Evolutionary conservation across 1,284 basidiomycete genomes (phyloP).

Genomic region (Tremellales sp.): DNA sequence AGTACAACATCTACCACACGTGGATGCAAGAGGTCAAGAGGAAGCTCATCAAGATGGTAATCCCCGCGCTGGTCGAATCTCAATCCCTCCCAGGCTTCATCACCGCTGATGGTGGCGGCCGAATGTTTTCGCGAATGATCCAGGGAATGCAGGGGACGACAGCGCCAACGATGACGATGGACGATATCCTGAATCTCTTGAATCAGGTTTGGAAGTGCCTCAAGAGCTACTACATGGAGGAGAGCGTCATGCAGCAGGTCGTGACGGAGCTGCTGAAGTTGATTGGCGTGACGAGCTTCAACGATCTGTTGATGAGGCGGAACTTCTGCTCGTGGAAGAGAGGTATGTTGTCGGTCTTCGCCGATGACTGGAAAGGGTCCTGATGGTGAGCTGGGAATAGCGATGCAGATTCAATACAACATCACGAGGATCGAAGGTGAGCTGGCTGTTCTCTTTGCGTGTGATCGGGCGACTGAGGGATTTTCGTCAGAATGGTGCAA

Average conservation of each 20-base stretch:
- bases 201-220: constrained; percentile 99
- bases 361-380: background rate
- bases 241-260: constrained; percentile 94
- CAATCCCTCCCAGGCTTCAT: constrained; percentile 98
- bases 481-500: constrained; percentile 80
- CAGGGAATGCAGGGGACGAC: constrained; percentile 61
- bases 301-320: constrained; percentile 95
- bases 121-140: constrained; percentile 89
- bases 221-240: constrained; percentile 99
- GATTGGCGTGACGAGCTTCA: constrained; percentile 96
- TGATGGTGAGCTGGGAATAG: constrained; percentile 50
- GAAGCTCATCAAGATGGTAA: constrained; percentile 94
- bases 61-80: constrained; percentile 95
- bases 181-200: constrained; percentile 92
- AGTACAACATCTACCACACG: constrained; percentile 99
- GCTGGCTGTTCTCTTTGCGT: background rate
- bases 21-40: constrained; percentile 99
- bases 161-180: constrained; percentile 94
- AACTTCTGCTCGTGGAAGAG: constrained; percentile 99
- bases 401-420: constrained; percentile 99
- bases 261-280: constrained; percentile 93
- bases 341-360: constrained; percentile 59
- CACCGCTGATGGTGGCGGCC: constrained; percentile 81
- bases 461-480: background rate
- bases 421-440: constrained; percentile 85